Evolutionary conservation across 1,284 basidiomycete genomes (phyloP).

Genomic region (Inonotus obliquus): DNA sequence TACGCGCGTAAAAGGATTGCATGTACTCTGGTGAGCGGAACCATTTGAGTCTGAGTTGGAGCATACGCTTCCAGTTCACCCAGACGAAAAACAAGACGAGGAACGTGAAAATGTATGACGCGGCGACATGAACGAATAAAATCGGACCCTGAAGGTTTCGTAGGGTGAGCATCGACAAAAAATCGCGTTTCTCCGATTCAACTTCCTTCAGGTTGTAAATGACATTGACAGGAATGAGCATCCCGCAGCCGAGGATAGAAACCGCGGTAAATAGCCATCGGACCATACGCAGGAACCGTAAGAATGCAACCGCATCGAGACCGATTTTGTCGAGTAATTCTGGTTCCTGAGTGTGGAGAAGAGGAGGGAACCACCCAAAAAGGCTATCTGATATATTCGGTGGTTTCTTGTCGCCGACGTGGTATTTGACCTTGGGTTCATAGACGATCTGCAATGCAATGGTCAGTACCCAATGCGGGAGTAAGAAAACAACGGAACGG

Average conservation of each 20-base stretch:
- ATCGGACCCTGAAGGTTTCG: slow-evolving; percentile 62
- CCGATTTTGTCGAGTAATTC: slow-evolving; percentile 89
- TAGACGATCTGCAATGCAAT: slow-evolving; percentile 59
- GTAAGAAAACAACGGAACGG: background rate
- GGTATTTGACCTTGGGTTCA: slow-evolving; percentile 86
- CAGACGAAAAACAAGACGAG: slow-evolving; percentile 63
- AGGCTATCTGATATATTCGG: slow-evolving; percentile 79
- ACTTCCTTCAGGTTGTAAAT: slow-evolving; percentile 68
- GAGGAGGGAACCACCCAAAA: slow-evolving; percentile 86
- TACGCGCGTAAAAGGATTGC: slow-evolving; percentile 75
- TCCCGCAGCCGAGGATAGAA: slow-evolving; percentile 61
- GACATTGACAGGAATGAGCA: slow-evolving; percentile 80
- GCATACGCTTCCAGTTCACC: slow-evolving; percentile 71
- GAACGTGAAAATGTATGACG: slow-evolving; percentile 69
- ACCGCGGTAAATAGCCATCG: slow-evolving; percentile 73
- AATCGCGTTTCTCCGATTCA: slow-evolving; percentile 43
- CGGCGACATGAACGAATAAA: slow-evolving; percentile 73
- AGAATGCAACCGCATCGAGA: slow-evolving; percentile 89
- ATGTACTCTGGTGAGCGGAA: slow-evolving; percentile 76
- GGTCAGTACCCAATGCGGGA: background rate
- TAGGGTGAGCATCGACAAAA: slow-evolving; percentile 75
- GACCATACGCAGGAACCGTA: slow-evolving; percentile 88
- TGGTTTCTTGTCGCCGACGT: slow-evolving; percentile 74
- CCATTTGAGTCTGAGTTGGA: slow-evolving; percentile 61
- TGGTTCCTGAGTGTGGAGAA: slow-evolving; percentile 80